A percentile compares a stretch with the other conserved stretches of the same genome.
Evolutionary conservation across 768 basidiomycete genomes (phyloP).

Genomic region (Boletus vermiculosoides): DNA sequence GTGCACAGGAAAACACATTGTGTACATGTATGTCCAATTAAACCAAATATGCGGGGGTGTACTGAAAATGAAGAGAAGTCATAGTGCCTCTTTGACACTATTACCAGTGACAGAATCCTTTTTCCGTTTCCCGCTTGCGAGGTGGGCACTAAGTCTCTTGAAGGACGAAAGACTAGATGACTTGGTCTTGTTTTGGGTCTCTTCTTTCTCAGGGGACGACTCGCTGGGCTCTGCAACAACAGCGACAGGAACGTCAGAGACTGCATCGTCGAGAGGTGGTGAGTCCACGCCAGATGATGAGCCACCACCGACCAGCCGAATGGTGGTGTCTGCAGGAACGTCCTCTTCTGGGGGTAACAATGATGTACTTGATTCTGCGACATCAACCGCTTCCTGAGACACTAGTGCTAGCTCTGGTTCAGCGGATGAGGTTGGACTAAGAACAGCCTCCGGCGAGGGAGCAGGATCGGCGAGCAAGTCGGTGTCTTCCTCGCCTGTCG

Average conservation of each 20-base stretch:
- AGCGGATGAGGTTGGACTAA: conserved; percentile 32
- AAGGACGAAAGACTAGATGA: conserved; percentile 51
- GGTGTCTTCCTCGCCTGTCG: conserved; percentile 35
- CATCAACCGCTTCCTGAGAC: conserved; percentile 1
- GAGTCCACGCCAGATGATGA: conserved; percentile 37
- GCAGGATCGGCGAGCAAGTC: conserved; percentile 51
- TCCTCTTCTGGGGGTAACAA: conserved; percentile 16
- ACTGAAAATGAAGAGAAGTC: conserved; percentile 17
- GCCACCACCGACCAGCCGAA: conserved; percentile 60
- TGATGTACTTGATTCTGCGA: conserved; percentile 10
- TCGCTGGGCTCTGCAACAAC: conserved; percentile 35
- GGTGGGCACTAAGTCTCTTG: conserved; percentile 50
- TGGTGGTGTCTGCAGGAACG: conserved; percentile 40
- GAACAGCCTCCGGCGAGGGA: conserved; percentile 33
- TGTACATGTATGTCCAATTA: conserved; percentile 23
- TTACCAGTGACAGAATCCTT: conserved; percentile 50
- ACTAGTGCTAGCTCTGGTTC: conserved; percentile 7
- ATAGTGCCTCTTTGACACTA: conserved; percentile 42
- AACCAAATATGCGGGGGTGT: conserved; percentile 16
- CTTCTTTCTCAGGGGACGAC: conserved; percentile 29
- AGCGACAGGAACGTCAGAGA: conserved; percentile 38
- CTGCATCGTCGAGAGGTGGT: conserved; percentile 32
- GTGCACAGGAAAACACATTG: conserved; percentile 13
- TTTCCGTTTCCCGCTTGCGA: conserved; percentile 46
- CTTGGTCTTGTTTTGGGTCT: conserved; percentile 53